These are phyloP conservation scores for Quercus rubra DNA, from an alignment of 306 rosid species.

Conservation along the genomic window DNA sequence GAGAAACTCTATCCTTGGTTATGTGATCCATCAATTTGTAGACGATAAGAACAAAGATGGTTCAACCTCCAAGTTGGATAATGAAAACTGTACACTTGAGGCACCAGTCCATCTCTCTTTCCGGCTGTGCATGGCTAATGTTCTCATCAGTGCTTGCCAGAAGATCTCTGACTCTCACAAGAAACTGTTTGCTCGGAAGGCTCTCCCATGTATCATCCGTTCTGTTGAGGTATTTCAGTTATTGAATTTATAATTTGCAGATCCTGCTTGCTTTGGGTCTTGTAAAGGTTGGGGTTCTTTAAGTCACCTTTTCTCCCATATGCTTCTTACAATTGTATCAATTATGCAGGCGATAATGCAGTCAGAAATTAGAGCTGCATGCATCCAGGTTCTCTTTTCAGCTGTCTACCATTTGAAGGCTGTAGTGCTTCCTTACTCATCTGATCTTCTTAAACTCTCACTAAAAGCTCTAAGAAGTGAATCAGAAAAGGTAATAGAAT, in stretches of 20 bases:
- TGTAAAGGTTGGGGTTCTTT: slow-evolving; percentile 6
- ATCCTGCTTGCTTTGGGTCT: neutral
- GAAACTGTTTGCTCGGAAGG: slow-evolving; percentile 47
- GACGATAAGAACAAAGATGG: slow-evolving; percentile 20
- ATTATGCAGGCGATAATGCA: slow-evolving; percentile 41
- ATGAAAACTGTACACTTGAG: slow-evolving; percentile 14
- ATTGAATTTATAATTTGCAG: neutral
- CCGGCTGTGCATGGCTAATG: slow-evolving; percentile 88
- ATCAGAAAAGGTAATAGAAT: slow-evolving; percentile 58
- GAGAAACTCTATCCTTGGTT: slow-evolving; percentile 37
- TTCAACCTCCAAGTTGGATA: slow-evolving; percentile 24
- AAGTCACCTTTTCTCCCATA: slow-evolving; percentile 7
- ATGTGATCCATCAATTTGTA: slow-evolving; percentile 44
- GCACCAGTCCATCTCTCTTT: slow-evolving; percentile 48
- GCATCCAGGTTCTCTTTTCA: slow-evolving; percentile 80
- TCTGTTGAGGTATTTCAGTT: slow-evolving; percentile 57
- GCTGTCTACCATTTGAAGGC: slow-evolving; percentile 79
- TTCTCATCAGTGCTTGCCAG: slow-evolving; percentile 82
- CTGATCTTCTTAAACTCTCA: slow-evolving; percentile 60
- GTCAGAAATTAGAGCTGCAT: slow-evolving; percentile 74
- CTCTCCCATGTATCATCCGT: slow-evolving; percentile 56
- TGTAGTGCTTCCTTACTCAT: slow-evolving; percentile 56
- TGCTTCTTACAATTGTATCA: slow-evolving; percentile 28
- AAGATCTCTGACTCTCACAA: slow-evolving; percentile 57
- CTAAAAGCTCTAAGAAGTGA: slow-evolving; percentile 57